phyloP scores from a whole-genome alignment of 2,329 filamentous ascomycete species.

The Penicillium nordicum region DNA sequence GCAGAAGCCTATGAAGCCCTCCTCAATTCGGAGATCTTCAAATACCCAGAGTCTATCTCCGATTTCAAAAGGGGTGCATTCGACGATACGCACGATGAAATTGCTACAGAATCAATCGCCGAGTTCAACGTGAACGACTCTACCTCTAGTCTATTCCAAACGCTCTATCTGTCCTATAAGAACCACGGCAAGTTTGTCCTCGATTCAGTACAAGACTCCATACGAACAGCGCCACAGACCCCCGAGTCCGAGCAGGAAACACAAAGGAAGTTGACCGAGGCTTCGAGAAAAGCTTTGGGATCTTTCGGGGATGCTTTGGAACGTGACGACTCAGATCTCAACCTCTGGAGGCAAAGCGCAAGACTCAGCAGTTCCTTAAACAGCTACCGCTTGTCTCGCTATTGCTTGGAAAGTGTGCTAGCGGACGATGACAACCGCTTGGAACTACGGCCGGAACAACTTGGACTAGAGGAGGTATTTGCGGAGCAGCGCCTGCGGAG shows the following conservation, averaged over 20 bases:
- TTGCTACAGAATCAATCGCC: constrained; percentile 33
- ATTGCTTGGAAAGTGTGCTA: constrained; percentile 61
- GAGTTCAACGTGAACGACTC: constrained; percentile 65
- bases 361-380: constrained; percentile 56
- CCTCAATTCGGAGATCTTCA: constrained; percentile 91
- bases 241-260: constrained; percentile 17
- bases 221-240: constrained; percentile 25
- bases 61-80: constrained; percentile 72
- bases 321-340: constrained; percentile 62
- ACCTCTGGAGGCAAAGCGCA: constrained; percentile 61
- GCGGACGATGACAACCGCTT: constrained; percentile 59
- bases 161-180: constrained; percentile 90
- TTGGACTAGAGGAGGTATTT: constrained; percentile 56
- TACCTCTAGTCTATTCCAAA: constrained; percentile 76
- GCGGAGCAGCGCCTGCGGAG: constrained; percentile 51
- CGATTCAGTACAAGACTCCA: constrained; percentile 63
- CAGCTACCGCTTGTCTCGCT: constrained; percentile 58
- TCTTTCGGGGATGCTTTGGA: constrained; percentile 62
- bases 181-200: constrained; percentile 90
- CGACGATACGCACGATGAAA: constrained; percentile 38
- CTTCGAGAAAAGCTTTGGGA: constrained; percentile 44
- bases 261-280: constrained; percentile 28
- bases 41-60: constrained; percentile 79
- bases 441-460: constrained; percentile 52
- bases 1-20: constrained; percentile 76